phyloP scores from a whole-genome alignment of 345 rosid species.

The Salix dunnii region DNA sequence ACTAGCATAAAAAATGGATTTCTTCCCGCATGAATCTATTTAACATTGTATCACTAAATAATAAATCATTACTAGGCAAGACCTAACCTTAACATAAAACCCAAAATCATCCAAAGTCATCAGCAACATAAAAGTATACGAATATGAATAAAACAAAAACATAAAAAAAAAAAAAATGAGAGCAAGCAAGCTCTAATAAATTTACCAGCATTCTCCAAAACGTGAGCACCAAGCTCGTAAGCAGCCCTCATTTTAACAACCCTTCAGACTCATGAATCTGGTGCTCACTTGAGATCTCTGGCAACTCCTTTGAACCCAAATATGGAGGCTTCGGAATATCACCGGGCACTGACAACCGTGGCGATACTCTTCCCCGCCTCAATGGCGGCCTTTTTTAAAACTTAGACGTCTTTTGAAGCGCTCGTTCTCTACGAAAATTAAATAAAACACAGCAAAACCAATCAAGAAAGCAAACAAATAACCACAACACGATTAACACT shows the following conservation, averaged over 20 bases:
- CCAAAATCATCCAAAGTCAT: neutral
- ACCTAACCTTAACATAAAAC: neutral
- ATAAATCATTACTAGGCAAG: too few species aligned
- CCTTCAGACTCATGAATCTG: slow-evolving; percentile 80
- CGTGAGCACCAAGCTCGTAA: slow-evolving; percentile 89
- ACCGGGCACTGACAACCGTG: slow-evolving; percentile 75
- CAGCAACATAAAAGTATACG: neutral
- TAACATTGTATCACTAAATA: neutral
- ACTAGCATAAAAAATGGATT: neutral
- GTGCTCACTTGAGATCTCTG: slow-evolving; percentile 56
- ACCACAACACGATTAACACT: neutral
- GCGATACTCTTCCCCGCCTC: slow-evolving; percentile 79
- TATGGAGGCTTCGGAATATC: slow-evolving; percentile 79
- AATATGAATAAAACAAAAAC: neutral
- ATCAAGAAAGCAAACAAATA: neutral
- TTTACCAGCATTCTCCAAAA: slow-evolving; percentile 68
- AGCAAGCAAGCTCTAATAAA: slow-evolving; percentile 35
- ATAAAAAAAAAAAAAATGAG: neutral
- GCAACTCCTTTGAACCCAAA: slow-evolving; percentile 47
- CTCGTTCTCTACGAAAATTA: slow-evolving; percentile 46
- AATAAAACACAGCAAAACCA: neutral
- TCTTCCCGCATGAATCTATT: neutral
- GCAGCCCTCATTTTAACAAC: slow-evolving; percentile 73
- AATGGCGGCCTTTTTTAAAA: slow-evolving; percentile 53
- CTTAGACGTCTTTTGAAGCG: slow-evolving; percentile 40